Evolutionary conservation across 2,329 filamentous ascomycete genomes (phyloP), one percentile per base, ranked within the genome.

Genomic region (Neonectria coccinea): DNA sequence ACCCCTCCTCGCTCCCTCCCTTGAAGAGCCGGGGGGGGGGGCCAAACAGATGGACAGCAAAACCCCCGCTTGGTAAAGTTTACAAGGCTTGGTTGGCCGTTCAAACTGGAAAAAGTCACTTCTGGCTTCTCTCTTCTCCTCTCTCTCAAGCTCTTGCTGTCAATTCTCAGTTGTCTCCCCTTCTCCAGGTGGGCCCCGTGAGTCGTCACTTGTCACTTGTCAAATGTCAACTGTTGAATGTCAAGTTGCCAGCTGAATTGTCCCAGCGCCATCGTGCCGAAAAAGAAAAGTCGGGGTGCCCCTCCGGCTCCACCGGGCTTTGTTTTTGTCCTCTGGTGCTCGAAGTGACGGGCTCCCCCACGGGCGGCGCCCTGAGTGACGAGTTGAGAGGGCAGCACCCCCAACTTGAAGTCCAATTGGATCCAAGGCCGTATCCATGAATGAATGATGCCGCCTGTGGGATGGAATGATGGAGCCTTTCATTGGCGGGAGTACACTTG

Each of bases 301-400:
- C 33, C 50, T 51, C 61, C 56, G 61, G 41, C 60, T 66, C 68
- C 67, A 66, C 69, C 42, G 62, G 65, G 27, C 47, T 62, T 59
- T 44, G 50, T 25, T 25, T 25, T 25, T 25, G 25, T 25, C 47
- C 57, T 55, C 27, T 29, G 39, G 41, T 39, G 14, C 14, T 62
- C 39, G 33, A 65, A 51, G 16, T 56, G 52, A 8, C 14, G 33
- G 33, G 33, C 62, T 65, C 45, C 59, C 59, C 65, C 58, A 64
- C 50, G 67, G 67, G 70, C 70, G 70, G 71, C 70, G 69, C 70
- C 70, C 69, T 73, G 67, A 73, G 65, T 65, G 44, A 68, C 54
- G 63, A 71, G 68, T 55, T 64, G 53, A 18, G 16, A 44, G 20
- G 25, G 20, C 16, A 47, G 56, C 58, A 56, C 48, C 44, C 44